Percentiles rank a stretch among this genome's conserved stretches.
phyloP scores from a whole-genome alignment of 495 filamentous ascomycete species.

The Sordaria brevicollis region DNA sequence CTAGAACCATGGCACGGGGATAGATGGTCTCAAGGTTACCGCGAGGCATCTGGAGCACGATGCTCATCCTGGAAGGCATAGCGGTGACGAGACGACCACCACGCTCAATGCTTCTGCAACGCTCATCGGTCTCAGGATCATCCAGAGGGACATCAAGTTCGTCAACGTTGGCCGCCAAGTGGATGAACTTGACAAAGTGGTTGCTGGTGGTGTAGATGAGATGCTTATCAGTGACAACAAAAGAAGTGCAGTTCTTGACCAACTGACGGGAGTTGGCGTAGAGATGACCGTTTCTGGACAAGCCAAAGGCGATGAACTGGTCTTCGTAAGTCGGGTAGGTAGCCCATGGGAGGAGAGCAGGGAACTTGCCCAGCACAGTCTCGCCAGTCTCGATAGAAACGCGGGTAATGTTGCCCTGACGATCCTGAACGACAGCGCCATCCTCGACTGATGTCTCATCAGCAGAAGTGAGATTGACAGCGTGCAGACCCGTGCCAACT shows the following conservation, averaged over 20 bases:
- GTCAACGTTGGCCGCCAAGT: conserved; percentile 45
- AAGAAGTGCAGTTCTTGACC: conserved; percentile 82
- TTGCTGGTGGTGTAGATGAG: conserved; percentile 85
- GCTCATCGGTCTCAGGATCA: conserved; percentile 82
- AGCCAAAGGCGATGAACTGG: conserved; percentile 41
- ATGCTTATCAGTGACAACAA: conserved; percentile 69
- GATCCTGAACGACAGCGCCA: conserved; percentile 26
- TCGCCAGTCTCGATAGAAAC: neutral
- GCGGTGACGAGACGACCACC: conserved; percentile 79
- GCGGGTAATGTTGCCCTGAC: conserved; percentile 22
- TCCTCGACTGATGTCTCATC: neutral
- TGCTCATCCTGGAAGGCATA: conserved; percentile 72
- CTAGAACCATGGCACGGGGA: conserved; percentile 83
- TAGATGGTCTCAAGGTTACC: conserved; percentile 95
- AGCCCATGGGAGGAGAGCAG: conserved; percentile 42
- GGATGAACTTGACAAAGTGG: conserved; percentile 88
- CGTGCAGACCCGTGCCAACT: conserved; percentile 2
- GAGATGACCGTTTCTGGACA: conserved; percentile 65
- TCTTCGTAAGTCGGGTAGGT: conserved; percentile 31
- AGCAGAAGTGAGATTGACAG: conserved; percentile 10
- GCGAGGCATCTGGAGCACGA: conserved; percentile 86
- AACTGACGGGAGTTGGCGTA: conserved; percentile 67
- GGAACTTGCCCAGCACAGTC: conserved; percentile 16
- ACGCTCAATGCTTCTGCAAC: conserved; percentile 86
- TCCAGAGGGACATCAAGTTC: conserved; percentile 76